These are phyloP conservation scores for Vinca minor DNA, from an alignment of 257 asterid genomes.

Conservation along the genomic window DNA sequence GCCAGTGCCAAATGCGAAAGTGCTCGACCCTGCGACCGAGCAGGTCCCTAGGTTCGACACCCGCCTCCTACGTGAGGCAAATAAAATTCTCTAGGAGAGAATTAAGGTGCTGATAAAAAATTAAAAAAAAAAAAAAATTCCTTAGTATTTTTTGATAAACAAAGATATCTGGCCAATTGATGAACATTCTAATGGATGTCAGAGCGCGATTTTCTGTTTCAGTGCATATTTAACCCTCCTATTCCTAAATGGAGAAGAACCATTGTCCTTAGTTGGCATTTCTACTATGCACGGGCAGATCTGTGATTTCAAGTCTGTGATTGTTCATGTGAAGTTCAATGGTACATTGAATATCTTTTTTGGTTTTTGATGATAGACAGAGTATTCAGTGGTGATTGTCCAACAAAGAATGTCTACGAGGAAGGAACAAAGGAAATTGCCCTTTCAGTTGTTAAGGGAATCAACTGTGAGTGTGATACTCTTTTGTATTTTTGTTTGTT, in stretches of 20 bases:
- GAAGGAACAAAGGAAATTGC: conserved; percentile 83
- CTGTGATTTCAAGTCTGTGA: background rate
- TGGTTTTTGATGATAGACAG: conserved; percentile 44
- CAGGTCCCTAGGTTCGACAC: too few relatives aligned
- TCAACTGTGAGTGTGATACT: conserved; percentile 69
- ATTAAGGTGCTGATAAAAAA: too few relatives aligned
- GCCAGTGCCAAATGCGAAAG: too few relatives aligned
- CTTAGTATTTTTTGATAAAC: background rate
- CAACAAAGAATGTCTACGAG: conserved; percentile 75
- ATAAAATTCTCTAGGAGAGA: too few relatives aligned
- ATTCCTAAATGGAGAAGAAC: background rate
- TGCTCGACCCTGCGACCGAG: too few relatives aligned
- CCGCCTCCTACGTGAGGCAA: too few relatives aligned
- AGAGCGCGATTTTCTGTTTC: background rate
- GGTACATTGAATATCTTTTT: background rate
- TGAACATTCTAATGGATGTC: background rate
- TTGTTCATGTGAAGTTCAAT: background rate
- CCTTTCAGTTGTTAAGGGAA: conserved; percentile 82
- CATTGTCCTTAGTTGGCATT: background rate
- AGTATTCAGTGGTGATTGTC: conserved; percentile 83
- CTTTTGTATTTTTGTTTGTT: conserved; percentile 13
- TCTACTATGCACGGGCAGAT: background rate
- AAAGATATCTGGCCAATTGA: background rate
- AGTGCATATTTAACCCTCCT: background rate
- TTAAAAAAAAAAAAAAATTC: too few relatives aligned